Evolutionary conservation across 208 protist species (phyloP).

Genomic region (Novymonas esmeraldas): DNA sequence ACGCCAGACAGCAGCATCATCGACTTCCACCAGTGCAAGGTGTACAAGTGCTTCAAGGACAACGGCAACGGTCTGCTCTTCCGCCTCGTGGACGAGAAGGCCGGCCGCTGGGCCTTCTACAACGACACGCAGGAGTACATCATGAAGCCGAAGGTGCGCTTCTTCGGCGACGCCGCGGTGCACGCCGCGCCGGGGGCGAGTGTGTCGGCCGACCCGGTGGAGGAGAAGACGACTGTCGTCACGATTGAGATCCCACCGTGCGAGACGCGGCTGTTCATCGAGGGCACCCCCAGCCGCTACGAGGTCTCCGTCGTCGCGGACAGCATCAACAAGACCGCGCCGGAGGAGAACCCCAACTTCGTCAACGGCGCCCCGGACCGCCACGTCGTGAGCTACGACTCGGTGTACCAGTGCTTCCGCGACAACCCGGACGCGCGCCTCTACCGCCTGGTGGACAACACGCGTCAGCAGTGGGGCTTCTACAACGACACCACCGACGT

Average conservation of each 20-base stretch:
- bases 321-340: conserved; percentile 34
- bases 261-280: conserved; percentile 59
- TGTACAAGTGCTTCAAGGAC: conserved; percentile 76
- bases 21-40: conserved; percentile 38
- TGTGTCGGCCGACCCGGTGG: conserved; percentile 45
- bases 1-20: conserved; percentile 46
- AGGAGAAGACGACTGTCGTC: conserved; percentile 43
- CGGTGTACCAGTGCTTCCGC: conserved; percentile 71
- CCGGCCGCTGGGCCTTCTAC: conserved; percentile 81
- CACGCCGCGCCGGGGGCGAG: conserved; percentile 36
- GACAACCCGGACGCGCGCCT: conserved; percentile 65
- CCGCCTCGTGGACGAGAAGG: conserved; percentile 72
- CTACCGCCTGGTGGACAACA: conserved; percentile 68
- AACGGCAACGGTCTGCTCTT: conserved; percentile 82
- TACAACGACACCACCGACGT: conserved; percentile 60
- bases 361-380: conserved; percentile 52
- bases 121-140: conserved; percentile 80
- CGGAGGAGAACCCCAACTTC: conserved; percentile 57
- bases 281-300: conserved; percentile 59
- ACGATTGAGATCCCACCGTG: conserved; percentile 60
- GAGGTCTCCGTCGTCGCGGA: conserved; percentile 61
- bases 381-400: conserved; percentile 45
- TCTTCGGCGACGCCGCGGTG: conserved; percentile 46
- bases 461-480: conserved; percentile 50
- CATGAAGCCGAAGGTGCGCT: conserved; percentile 63